Base-by-base conservation (phyloP, 345 rosid genomes). In the Brassica carinata region DNA sequence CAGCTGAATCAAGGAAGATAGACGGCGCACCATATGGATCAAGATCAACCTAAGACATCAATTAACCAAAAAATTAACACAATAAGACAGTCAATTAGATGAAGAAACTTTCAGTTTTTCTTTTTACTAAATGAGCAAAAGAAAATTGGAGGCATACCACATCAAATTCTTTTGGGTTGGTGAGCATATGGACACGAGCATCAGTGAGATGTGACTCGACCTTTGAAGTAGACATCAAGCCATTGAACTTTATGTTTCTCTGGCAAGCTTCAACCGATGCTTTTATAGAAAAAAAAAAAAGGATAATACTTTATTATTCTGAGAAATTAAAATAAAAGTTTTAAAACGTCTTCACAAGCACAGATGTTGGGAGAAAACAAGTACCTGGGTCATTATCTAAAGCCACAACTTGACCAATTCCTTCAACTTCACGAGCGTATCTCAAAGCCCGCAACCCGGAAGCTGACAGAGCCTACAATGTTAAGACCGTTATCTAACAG, bases 1-100 rank as follows among this genome's bases (percentile, higher is more conserved):
- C 90, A 45, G 99, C 98, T 57, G 97, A 92, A 80, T 96, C 99
- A 86, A 96, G 89, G 85, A 96, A 96, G 14, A 94, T 77, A 14
- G 99, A 92, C 31, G 99, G 99, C 1, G 99, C 87, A 78, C 99
- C 99, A 71, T 96, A 96, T 73, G 99, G 99, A 86, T 96, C 99
- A 61, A 94, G 97, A 89, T 96, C 99, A 89, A 96, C 98, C 99
- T 94, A 86, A 79, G 82, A 88, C 34, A 81, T 36, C 58, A 69
- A 59, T 45, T 19, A 59, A 67, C 34, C 76, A 82, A 59, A 67
- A 23, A 72, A 19, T 48, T 45, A 53, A 59, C 23, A 78, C 23
- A 23, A n/a, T 27, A 45, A 67, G 64, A 15, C 7, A 26, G 26
- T n/a, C 36, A 64, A 14, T n/a, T 15, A 19, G 58, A 71, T 31